A percentile compares a stretch with the other conserved stretches of the same genome.
These are phyloP conservation scores for Hyaloperonospora arabidopsidis DNA, from an alignment of 352 stramenopile species.

Conservation along the genomic window DNA sequence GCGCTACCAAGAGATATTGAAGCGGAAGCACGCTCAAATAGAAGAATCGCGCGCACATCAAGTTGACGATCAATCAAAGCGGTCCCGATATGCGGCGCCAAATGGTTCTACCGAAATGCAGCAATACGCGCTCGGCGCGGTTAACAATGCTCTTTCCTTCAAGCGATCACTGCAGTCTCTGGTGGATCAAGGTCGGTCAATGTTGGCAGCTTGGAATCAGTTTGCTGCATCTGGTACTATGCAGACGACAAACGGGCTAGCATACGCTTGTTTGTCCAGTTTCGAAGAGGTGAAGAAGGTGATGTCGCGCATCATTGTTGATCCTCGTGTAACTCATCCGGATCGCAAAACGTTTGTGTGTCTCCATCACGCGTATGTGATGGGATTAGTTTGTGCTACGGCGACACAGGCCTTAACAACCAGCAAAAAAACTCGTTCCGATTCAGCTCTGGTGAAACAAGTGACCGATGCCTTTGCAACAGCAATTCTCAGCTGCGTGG, in stretches of 20 bases:
- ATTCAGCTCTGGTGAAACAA: conserved; percentile 58
- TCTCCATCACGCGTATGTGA: conserved; percentile 72
- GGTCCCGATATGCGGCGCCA: conserved; percentile 18
- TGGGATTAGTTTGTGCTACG: conserved; percentile 73
- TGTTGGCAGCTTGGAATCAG: conserved; percentile 73
- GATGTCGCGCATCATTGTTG: conserved; percentile 50
- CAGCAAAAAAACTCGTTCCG: conserved; percentile 44
- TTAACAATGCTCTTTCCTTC: conserved; percentile 26
- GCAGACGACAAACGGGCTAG: conserved; percentile 47
- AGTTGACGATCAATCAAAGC: conserved; percentile 32
- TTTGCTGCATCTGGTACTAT: conserved; percentile 46
- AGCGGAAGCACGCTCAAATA: conserved; percentile 28
- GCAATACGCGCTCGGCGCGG: conserved; percentile 8
- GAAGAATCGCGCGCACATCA: conserved; percentile 20
- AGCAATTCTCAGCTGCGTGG: conserved; percentile 66
- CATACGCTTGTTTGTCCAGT: conserved; percentile 56
- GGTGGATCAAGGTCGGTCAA: conserved; percentile 53
- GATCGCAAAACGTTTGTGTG: conserved; percentile 67
- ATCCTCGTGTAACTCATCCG: conserved; percentile 34
- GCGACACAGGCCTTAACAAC: conserved; percentile 65
- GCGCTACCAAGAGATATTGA: conserved; percentile 31
- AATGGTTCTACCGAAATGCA: conserved; percentile 14
- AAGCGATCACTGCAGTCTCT: conserved; percentile 55
- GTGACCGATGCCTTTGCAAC: conserved; percentile 69
- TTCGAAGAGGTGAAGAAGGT: conserved; percentile 79